These are phyloP conservation scores for Rhodamnia argentea DNA, from an alignment of 345 rosid species.

Conservation along the genomic window DNA sequence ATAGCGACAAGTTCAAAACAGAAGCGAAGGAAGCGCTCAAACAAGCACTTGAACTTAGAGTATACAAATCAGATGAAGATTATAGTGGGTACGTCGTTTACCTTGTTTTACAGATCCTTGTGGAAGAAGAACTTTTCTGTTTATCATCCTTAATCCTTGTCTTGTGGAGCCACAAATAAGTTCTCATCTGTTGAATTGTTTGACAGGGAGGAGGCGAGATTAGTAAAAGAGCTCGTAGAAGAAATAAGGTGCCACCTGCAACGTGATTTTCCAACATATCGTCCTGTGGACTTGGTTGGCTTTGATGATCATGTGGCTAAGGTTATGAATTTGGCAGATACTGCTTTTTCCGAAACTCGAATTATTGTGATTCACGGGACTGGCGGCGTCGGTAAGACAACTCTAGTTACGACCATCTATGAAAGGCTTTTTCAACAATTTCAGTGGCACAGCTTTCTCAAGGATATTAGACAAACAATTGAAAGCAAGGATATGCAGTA, in stretches of 20 bases:
- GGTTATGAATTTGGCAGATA: background rate
- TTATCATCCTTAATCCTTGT: background rate
- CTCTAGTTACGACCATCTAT: background rate
- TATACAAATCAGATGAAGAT: too few relatives aligned
- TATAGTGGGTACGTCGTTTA: background rate
- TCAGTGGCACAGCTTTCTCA: background rate
- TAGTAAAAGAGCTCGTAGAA: background rate
- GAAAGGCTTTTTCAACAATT: background rate
- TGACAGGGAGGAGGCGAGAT: background rate
- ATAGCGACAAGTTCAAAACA: too few relatives aligned
- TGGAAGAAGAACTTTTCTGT: background rate
- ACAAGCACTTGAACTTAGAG: too few relatives aligned
- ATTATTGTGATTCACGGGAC: background rate
- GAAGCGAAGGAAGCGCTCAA: background rate
- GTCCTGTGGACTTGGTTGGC: background rate
- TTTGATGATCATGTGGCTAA: background rate
- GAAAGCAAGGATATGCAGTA: background rate
- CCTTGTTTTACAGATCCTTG: background rate
- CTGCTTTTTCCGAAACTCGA: too few relatives aligned
- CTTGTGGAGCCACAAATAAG: background rate
- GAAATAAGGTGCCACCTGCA: background rate
- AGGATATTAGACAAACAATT: background rate
- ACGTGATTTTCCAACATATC: background rate
- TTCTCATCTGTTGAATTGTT: background rate
- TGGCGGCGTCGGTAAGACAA: background rate